Percentiles rank a stretch among this genome's conserved stretches.
Conservation (phyloP, 805 yeast species). For the Cyberlindnera amylophila region DNA sequence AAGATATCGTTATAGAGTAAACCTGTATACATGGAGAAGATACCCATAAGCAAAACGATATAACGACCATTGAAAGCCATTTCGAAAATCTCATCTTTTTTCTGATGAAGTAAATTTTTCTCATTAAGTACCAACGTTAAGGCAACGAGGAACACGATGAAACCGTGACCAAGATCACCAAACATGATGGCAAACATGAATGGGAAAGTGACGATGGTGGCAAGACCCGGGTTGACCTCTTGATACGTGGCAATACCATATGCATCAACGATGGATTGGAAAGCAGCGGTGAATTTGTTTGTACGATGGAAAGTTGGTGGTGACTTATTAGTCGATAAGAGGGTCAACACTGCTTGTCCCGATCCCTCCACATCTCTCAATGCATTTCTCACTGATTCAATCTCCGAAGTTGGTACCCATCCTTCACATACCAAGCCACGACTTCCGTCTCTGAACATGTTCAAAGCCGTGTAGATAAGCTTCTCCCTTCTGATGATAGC, state of each 20-base stretch:
- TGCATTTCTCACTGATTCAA: slow-evolving; percentile 59
- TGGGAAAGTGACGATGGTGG: slow-evolving; percentile 93
- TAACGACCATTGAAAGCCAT: slow-evolving; percentile 96
- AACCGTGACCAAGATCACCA: slow-evolving; percentile 97
- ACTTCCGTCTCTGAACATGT: slow-evolving; percentile 77
- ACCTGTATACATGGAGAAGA: slow-evolving; percentile 94
- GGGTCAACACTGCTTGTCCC: slow-evolving; percentile 39
- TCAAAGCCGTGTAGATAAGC: slow-evolving; percentile 73
- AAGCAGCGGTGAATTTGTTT: slow-evolving; percentile 89
- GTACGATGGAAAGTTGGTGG: slow-evolving; percentile 96
- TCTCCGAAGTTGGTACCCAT: slow-evolving; percentile 86
- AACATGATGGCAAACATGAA: slow-evolving; percentile 99
- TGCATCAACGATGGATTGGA: slow-evolving; percentile 91
- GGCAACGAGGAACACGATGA: slow-evolving; percentile 75
- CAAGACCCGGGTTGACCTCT: slow-evolving; percentile 94
- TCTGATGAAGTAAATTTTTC: slow-evolving; percentile 58
- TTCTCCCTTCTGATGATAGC: slow-evolving; percentile 70
- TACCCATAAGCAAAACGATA: slow-evolving; percentile 86
- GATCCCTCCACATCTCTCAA: slow-evolving; percentile 47
- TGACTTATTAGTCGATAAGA: slow-evolving; percentile 64
- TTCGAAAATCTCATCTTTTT: slow-evolving; percentile 90
- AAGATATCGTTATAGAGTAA: slow-evolving; percentile 89
- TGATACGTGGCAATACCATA: slow-evolving; percentile 91
- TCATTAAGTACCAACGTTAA: slow-evolving; percentile 69
- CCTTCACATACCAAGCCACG: slow-evolving; percentile 93